Base-by-base conservation (phyloP, 1,284 basidiomycete genomes). In the Rhizoctonia solani region DNA sequence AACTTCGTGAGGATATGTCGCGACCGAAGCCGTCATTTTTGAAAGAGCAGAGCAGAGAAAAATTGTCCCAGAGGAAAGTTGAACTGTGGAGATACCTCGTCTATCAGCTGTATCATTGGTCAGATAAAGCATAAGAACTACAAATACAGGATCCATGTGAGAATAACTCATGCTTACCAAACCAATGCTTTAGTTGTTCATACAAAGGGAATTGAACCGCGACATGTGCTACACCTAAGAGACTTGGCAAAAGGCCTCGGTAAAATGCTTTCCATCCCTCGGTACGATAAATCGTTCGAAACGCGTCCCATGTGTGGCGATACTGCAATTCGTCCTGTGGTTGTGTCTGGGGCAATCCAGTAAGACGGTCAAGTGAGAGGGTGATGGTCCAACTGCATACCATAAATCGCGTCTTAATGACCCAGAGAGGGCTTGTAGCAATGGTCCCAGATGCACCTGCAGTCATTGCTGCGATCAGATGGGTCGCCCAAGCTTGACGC, bases 321-420 rank as follows among this genome's bases (percentile, higher is more conserved):
- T 95, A 98, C 71, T 88, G 83, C 55, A 83, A 80, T 77, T 93
- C 90, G 42, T 83, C 80, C 70, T 84, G 81, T 27, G 87, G 84
- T 76, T 90, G 90, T n/a, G 88, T 92, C 90, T 90, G 11, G 11
- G n/a, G n/a, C n/a, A 4, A 34, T 4, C 32, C 11, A 4, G 32
- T 34, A 4, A 34, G 75, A 27, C 13, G 30, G 30, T 53, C 14
- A 42, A 21, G 19, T 50, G 30, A 14, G 32, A 61, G n/a, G 50
- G 32, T 25, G 30, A 63, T 39, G 29, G 21, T 2, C 25, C 8
- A 19, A 46, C 14, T 19, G 81, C 85, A 74, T 75, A 95, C 94
- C 95, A 97, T 96, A 78, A 97, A 97, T 25, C 95, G 86, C 21
- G 95, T 97, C 81, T 97, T 97, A 77, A 98, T 94, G 46, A 98